Percentiles rank a stretch among this genome's conserved stretches.
Evolutionary conservation across 441 rosid genomes (phyloP).

Genomic region (Arabidopsis lyrata): DNA sequence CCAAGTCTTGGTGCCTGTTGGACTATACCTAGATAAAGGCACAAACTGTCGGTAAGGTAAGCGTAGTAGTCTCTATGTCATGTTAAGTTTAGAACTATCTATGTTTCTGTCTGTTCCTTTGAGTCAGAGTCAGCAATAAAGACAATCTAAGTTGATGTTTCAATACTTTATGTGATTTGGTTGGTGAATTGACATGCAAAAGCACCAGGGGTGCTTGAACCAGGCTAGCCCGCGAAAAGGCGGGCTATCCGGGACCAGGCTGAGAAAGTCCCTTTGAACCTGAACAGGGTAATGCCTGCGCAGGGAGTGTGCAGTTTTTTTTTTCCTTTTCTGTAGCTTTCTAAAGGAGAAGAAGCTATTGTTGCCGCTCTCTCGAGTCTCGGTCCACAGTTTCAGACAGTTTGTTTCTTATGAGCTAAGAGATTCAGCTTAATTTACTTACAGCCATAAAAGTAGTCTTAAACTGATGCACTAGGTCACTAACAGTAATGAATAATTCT

Average conservation of each 20-base stretch:
- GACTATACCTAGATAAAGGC: slow-evolving; percentile 28
- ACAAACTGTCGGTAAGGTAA: slow-evolving; percentile 69
- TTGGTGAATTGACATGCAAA: slow-evolving; percentile 59
- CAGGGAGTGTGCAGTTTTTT: slow-evolving; percentile 94
- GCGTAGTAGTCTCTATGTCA: slow-evolving; percentile 51
- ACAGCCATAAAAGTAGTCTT: not conserved
- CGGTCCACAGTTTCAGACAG: slow-evolving; percentile 8
- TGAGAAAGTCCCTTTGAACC: slow-evolving; percentile 99
- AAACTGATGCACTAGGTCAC: slow-evolving; percentile 26
- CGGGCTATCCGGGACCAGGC: slow-evolving; percentile 68
- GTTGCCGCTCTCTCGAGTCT: slow-evolving; percentile 10
- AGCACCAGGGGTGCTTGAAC: slow-evolving; percentile 99
- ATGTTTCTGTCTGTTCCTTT: slow-evolving; percentile 37
- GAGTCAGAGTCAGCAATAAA: slow-evolving; percentile 46
- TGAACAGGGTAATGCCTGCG: slow-evolving; percentile 99
- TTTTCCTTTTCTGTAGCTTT: slow-evolving; percentile 48
- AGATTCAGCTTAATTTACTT: not conserved
- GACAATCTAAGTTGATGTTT: slow-evolving; percentile 28
- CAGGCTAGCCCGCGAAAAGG: slow-evolving; percentile 50
- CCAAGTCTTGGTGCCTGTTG: slow-evolving; percentile 37
- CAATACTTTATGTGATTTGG: slow-evolving; percentile 27
- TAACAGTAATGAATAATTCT: not conserved
- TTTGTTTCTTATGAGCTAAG: slow-evolving; percentile 21
- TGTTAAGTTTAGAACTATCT: slow-evolving; percentile 42
- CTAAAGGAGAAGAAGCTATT: slow-evolving; percentile 59